These are phyloP conservation scores for Selaginella tamariscina DNA, from an alignment of 75 land plant genomes.

Conservation along the genomic window DNA sequence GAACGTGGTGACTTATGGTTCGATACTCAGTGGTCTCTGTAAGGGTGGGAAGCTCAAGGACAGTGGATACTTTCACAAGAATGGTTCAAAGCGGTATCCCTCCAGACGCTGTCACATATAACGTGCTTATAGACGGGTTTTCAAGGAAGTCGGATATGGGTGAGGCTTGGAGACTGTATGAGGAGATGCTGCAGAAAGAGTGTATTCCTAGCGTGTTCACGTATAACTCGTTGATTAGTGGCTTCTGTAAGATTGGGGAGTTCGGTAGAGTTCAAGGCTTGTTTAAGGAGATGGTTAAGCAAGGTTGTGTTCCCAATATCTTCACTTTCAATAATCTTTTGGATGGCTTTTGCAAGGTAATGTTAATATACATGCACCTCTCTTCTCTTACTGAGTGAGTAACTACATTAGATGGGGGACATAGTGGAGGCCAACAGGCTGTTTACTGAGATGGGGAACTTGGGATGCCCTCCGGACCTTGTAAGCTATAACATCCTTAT, in stretches of 20 bases:
- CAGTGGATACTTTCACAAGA: constrained; percentile 28
- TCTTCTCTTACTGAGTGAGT: no score
- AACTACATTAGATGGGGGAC: neutral
- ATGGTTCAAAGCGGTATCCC: constrained; percentile 43
- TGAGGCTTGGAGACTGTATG: neutral
- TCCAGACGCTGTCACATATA: constrained; percentile 33
- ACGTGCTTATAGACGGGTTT: constrained; percentile 2
- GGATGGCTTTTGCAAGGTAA: constrained; percentile 13
- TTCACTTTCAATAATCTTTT: constrained; percentile 8
- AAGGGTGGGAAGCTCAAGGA: neutral
- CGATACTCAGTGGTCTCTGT: neutral
- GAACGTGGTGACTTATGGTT: neutral
- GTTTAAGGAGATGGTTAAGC: constrained; percentile 2
- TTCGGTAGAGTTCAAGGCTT: neutral
- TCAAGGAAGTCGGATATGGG: neutral
- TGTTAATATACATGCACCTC: no score
- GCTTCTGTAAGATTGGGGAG: constrained; percentile 3
- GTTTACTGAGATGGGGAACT: neutral
- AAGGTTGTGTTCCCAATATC: neutral
- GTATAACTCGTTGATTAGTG: constrained; percentile 8
- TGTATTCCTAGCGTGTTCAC: neutral
- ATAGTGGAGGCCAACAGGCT: neutral
- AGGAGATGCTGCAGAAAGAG: constrained; percentile 2
- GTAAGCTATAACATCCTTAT: neutral
- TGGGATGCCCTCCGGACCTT: neutral